Evolutionary conservation across 805 yeast species (phyloP).

Genomic region (Candida awuae): DNA sequence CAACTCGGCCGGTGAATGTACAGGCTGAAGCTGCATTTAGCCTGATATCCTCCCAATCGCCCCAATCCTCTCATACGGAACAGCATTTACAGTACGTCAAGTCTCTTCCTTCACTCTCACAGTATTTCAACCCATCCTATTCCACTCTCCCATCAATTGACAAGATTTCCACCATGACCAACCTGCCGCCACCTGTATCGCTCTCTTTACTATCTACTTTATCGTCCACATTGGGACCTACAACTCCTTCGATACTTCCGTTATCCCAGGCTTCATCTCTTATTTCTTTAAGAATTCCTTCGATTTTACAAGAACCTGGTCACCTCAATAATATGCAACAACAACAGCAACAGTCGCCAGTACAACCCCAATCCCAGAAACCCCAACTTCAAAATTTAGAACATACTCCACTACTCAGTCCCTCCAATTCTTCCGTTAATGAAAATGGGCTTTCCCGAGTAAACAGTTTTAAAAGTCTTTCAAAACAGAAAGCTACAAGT

Average conservation of each 20-base stretch:
- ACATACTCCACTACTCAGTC: constrained; percentile 30
- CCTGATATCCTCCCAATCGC: constrained; percentile 4
- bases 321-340: too few species aligned
- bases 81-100: constrained; percentile 33
- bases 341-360: too few species aligned
- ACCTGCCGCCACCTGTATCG: constrained; percentile 4
- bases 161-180: constrained; percentile 5
- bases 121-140: constrained; percentile 31
- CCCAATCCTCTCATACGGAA: constrained; percentile 11
- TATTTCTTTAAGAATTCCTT: too few species aligned
- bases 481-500: not conserved
- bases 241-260: not conserved
- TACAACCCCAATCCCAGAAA: too few species aligned
- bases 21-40: constrained; percentile 14
- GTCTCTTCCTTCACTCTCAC: constrained; percentile 45
- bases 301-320: too few species aligned
- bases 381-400: constrained; percentile 26
- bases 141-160: constrained; percentile 6
- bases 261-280: not conserved
- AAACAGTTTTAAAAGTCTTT: not conserved
- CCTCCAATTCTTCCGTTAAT: constrained; percentile 35
- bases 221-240: not conserved
- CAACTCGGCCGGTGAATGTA: constrained; percentile 8
- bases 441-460: constrained; percentile 15
- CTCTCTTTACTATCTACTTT: constrained; percentile 9